Base-by-base conservation (phyloP, 345 rosid genomes). In the Salix caprea region DNA sequence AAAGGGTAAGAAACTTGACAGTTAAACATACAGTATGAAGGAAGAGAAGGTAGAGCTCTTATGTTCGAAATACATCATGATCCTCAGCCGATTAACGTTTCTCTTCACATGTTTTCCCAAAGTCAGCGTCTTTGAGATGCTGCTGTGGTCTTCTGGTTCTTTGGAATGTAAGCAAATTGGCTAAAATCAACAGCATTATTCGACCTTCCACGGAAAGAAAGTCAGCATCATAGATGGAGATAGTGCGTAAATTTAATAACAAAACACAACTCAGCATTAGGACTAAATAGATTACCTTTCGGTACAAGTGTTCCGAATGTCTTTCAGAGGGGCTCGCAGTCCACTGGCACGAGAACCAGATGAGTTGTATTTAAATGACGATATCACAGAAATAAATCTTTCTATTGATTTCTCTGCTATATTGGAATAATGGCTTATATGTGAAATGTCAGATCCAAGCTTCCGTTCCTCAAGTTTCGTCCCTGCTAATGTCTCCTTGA, bases 271-370 rank as follows among this genome's bases (percentile, higher is more conserved):
- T 56, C 18, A 30, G n/a, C 62, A 65, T 42, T 32, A 67, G 67
- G 77, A 52, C 54, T 40, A 21, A 52, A 46, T 24, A 67, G 50
- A 62, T 78, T 82, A 93, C 98, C 96, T 83, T 50, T 76, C 83
- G 68, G 75, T 81, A 73, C 76, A 73, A 71, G 85, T 81, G 74
- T 86, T 92, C 70, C 66, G 83, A 74, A 92, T 74, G 74, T 92
- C 92, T 85, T 86, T 96, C 14, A 96, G 75, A 77, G 97, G 99
- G 42, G 97, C 91, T 54, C 94, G 94, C 15, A 96, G 96, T 80
- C 99, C 97, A 24, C 99, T 96, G 66, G 94, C 99, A 73, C 94
- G 95, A 76, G 97, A 90, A 77, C 97, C 97, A 61, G 91, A 73
- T 58, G 89, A 82, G 13, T 87, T 81, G 79, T 72, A 90, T 72